Percentiles rank a stretch among this genome's conserved stretches.
phyloP scores from a whole-genome alignment of 129 eudicot genomes.

The Mikania micrantha region DNA sequence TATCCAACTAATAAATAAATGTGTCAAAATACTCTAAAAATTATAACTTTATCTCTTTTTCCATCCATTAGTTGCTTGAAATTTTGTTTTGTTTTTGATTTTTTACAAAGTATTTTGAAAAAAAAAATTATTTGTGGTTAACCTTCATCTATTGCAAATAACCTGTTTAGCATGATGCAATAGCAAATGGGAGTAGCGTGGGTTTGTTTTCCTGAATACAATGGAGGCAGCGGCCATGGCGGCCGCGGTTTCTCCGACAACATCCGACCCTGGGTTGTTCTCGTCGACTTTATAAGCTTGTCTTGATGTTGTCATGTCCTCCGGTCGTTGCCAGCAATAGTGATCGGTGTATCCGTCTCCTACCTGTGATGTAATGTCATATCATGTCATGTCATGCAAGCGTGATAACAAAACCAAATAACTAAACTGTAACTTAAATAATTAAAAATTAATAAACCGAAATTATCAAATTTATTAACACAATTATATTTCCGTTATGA shows the following conservation, averaged over 20 bases:
- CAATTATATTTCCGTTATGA: too few species aligned
- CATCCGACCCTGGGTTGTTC: conserved; percentile 80
- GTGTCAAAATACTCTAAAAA: too few species aligned
- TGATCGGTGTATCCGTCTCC: conserved; percentile 95
- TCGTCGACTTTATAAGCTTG: conserved; percentile 71
- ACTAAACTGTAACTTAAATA: too few species aligned
- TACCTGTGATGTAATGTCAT: conserved; percentile 43
- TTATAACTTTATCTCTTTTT: too few species aligned
- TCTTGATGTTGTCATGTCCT: conserved; percentile 90
- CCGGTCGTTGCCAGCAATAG: conserved; percentile 88
- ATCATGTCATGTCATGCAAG: too few species aligned
- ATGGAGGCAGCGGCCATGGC: conserved; percentile 88
- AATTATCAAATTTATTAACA: too few species aligned
- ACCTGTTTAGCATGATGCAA: conserved; percentile 81
- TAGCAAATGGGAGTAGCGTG: conserved; percentile 63
- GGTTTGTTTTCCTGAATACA: conserved; percentile 52
- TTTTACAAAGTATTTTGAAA: background rate
- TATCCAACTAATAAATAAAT: too few species aligned
- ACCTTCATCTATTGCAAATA: background rate
- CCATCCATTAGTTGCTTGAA: too few species aligned
- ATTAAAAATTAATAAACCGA: too few species aligned
- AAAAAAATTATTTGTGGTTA: background rate
- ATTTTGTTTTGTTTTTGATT: too few species aligned
- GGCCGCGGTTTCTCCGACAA: conserved; percentile 88
- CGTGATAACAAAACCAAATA: too few species aligned